Conservation (phyloP, 768 basidiomycete species). For the Suillus variegatus region DNA sequence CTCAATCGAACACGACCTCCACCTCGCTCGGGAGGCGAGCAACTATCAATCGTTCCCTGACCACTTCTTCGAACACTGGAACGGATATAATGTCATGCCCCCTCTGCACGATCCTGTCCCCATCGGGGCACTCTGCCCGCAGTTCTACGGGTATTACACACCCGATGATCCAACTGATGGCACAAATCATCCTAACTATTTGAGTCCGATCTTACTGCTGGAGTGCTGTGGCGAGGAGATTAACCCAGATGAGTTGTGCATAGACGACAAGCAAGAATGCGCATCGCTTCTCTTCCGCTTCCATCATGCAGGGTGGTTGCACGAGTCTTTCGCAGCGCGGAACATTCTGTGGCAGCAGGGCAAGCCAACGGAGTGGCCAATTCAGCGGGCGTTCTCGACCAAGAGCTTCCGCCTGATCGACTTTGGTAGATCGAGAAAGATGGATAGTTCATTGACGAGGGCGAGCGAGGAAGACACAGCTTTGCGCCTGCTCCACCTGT, state of each 20-base stretch:
- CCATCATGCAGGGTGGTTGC: slow-evolving; percentile 39
- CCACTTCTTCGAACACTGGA: slow-evolving; percentile 28
- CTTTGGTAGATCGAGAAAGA: slow-evolving; percentile 41
- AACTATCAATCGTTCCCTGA: slow-evolving; percentile 31
- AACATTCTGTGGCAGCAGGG: slow-evolving; percentile 49
- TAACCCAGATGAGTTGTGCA: slow-evolving; percentile 23
- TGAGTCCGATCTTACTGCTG: slow-evolving; percentile 46
- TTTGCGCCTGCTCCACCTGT: neutral
- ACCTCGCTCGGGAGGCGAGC: slow-evolving; percentile 33
- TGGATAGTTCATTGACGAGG: neutral
- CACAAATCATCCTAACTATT: slow-evolving; percentile 13
- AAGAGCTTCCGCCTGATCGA: slow-evolving; percentile 52
- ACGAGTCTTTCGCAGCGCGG: slow-evolving; percentile 42
- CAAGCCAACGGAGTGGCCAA: slow-evolving; percentile 34
- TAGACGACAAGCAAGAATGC: slow-evolving; percentile 44
- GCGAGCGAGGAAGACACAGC: neutral
- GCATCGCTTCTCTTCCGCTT: slow-evolving; percentile 41
- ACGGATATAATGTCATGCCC: slow-evolving; percentile 23
- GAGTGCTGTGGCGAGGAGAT: slow-evolving; percentile 49
- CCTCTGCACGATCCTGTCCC: slow-evolving; percentile 45
- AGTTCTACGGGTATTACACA: slow-evolving; percentile 64
- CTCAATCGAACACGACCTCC: slow-evolving; percentile 37
- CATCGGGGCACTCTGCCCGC: slow-evolving; percentile 54
- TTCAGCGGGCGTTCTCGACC: slow-evolving; percentile 1
- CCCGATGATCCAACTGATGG: slow-evolving; percentile 26